Conservation (phyloP, 805 yeast genomes). For the Barnettozyma siamensis region DNA sequence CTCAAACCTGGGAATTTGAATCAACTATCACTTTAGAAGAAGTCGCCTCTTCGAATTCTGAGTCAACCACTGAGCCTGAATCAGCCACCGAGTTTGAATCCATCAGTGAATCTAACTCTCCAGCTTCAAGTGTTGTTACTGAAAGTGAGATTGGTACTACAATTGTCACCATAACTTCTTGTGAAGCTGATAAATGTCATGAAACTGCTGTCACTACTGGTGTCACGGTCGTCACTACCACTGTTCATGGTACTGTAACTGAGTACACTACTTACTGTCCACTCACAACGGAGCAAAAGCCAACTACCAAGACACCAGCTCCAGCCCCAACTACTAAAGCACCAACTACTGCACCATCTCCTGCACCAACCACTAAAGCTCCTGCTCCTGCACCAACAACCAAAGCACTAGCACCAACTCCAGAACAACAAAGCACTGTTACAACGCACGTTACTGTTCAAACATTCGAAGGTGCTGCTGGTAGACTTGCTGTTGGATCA, state of each 20-base stretch:
- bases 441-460: neutral
- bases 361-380: neutral
- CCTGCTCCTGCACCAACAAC: conserved; percentile 1
- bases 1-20: neutral
- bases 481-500: neutral
- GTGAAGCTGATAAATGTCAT: conserved; percentile 18
- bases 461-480: neutral
- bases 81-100: neutral
- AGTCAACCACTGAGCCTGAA: neutral
- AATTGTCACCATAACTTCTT: conserved; percentile 20
- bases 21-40: neutral
- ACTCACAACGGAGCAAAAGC: conserved; percentile 1
- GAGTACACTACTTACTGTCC: conserved; percentile 12
- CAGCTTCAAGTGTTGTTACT: neutral
- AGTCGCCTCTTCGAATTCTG: neutral
- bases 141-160: conserved; percentile 6
- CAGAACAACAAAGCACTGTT: neutral
- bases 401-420: neutral
- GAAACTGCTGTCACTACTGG: conserved; percentile 23
- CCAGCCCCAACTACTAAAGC: conserved; percentile 1
- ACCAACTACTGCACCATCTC: neutral
- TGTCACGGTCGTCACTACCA: conserved; percentile 16
- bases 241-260: conserved; percentile 1
- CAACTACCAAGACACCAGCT: neutral
- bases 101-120: neutral